Base-by-base conservation (phyloP, 148 eudicot species). In the Chenopodium berlandieri region DNA sequence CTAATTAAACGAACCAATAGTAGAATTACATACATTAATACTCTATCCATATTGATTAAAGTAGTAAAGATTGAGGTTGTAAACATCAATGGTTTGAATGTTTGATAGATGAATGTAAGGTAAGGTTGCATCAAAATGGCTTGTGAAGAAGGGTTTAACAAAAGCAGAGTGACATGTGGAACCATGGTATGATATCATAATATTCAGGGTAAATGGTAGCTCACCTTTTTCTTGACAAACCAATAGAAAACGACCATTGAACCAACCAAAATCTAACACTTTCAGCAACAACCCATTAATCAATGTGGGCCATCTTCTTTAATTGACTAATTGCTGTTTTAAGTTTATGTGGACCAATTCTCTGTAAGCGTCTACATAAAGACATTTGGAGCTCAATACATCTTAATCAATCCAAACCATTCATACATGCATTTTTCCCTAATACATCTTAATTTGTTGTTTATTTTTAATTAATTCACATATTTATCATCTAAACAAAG, bases 81-180 rank as follows among this genome's bases (percentile, higher is more conserved):
- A 52, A 52, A 52, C 56, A 52, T 52, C 12, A 52, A 52, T 10
- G 56, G 16, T 52, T 71, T n/a, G n/a, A n/a, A n/a, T n/a, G n/a
- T n/a, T n/a, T 37, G 50, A 31, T 31, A 27, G 47, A 12, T 31
- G 31, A 9, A 7, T 54, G 62, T 2, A 17, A 13, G 50, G 77
- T 76, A 17, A 13, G 50, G 77, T 76, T 58, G 68, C 79, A 76
- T 76, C 68, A 27, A 78, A 6, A 17, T 78, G 75, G 46, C 81
- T 78, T 69, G 75, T 9, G 17, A 68, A 1, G 64, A 12, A 69
- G 81, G 81, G 75, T 22, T 68, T 79, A 68, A 47, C 75, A 48
- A 1, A 79, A 4, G 13, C 22, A 67, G 16, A 27, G 34, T 56
- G 69, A 77, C 81, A 79, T 8, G 75, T 79, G 81, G 46, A 79